A percentile compares a stretch with the other conserved stretches of the same genome.
phyloP scores from a whole-genome alignment of 2,329 filamentous ascomycete genomes.

The Aspergillus versicolor region DNA sequence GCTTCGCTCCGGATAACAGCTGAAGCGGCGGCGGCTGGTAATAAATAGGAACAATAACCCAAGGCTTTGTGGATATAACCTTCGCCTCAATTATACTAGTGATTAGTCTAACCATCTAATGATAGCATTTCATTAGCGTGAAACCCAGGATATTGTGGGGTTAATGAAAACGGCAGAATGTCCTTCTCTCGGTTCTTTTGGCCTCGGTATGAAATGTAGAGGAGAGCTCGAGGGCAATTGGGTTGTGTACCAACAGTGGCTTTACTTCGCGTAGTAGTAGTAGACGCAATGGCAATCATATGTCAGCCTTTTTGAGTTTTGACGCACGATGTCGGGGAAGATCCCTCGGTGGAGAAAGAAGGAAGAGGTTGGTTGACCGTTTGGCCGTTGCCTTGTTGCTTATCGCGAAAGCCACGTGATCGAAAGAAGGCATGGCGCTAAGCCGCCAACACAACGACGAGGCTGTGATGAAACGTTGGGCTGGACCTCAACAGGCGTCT shows the following conservation, averaged over 20 bases:
- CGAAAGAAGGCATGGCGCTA: slow-evolving; percentile 12
- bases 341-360: not conserved
- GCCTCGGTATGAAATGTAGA: not conserved
- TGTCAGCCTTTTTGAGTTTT: not conserved
- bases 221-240: not conserved
- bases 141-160: not conserved
- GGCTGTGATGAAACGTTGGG: slow-evolving; percentile 19
- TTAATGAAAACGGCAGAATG: not conserved
- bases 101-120: not conserved
- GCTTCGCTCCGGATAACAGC: slow-evolving; percentile 68
- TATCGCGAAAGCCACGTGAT: slow-evolving; percentile 23
- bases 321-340: not conserved
- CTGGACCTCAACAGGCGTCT: slow-evolving; percentile 13
- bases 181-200: not conserved
- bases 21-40: slow-evolving; percentile 67
- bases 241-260: not conserved
- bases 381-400: not conserved
- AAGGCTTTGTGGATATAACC: not conserved
- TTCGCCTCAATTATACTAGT: not conserved
- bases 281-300: not conserved
- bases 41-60: slow-evolving; percentile 36
- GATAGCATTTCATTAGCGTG: not conserved
- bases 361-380: not conserved
- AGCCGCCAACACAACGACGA: slow-evolving; percentile 18
- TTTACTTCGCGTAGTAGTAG: not conserved